phyloP scores from a whole-genome alignment of 306 rosid genomes.

The Casuarina equisetifolia region DNA sequence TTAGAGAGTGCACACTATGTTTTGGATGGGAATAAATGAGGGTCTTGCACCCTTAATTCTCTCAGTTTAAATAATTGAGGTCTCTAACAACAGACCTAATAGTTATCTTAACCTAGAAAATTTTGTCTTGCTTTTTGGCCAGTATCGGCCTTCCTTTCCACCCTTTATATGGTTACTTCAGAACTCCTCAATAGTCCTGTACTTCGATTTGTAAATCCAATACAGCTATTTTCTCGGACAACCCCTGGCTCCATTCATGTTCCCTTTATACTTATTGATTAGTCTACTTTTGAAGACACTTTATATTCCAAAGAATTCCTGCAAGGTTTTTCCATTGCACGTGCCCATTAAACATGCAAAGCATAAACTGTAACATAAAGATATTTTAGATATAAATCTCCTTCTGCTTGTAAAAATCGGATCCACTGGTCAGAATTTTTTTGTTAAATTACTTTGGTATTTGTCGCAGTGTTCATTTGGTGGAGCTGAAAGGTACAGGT shows the following conservation, averaged over 20 bases:
- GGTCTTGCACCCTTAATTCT: neutral
- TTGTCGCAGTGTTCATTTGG: constrained; percentile 82
- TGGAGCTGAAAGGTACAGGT: constrained; percentile 75
- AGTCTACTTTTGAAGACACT: neutral
- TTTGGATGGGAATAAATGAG: neutral
- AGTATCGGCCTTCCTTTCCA: neutral
- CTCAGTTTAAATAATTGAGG: neutral
- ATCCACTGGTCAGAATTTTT: neutral
- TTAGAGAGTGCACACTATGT: neutral
- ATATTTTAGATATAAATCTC: neutral
- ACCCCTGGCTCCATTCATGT: neutral
- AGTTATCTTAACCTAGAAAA: neutral
- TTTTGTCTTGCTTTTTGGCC: neutral
- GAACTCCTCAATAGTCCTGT: neutral
- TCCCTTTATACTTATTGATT: neutral
- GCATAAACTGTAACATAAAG: neutral
- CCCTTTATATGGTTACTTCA: neutral
- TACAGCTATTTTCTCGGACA: no score
- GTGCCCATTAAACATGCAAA: neutral
- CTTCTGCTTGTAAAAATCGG: constrained; percentile 2
- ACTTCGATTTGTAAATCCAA: no score
- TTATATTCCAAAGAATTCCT: neutral
- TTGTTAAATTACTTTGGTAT: constrained; percentile 23
- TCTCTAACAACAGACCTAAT: neutral
- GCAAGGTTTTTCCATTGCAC: neutral